Percentiles rank a stretch among this genome's conserved stretches.
These are phyloP conservation scores for Aspergillus intermedius DNA, from an alignment of 2,329 filamentous ascomycete species.

Conservation along the genomic window DNA sequence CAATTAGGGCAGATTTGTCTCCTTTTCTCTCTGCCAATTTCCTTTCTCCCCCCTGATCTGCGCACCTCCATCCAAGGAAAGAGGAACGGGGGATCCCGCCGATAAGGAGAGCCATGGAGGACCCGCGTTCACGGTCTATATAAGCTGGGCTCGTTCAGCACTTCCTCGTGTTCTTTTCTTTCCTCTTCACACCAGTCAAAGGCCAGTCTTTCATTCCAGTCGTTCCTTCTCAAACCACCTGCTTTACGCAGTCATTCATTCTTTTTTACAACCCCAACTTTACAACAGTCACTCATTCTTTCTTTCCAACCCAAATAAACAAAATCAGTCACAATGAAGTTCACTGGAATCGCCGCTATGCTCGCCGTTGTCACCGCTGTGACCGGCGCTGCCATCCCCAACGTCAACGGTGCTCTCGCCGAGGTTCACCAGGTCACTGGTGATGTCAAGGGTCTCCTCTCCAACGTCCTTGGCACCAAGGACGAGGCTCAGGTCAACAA, in stretches of 20 bases:
- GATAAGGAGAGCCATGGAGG: neutral
- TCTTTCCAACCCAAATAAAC: neutral
- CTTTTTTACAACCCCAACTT: slow-evolving; percentile 1
- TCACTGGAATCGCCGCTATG: slow-evolving; percentile 27
- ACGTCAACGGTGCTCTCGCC: slow-evolving; percentile 7
- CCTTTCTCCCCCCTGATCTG: neutral
- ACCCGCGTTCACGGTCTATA: slow-evolving; percentile 12
- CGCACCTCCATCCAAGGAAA: neutral
- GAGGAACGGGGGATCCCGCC: neutral
- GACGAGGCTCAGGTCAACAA: slow-evolving; percentile 11
- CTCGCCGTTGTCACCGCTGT: slow-evolving; percentile 25
- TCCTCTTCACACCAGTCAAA: slow-evolving; percentile 13
- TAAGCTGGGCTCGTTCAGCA: slow-evolving; percentile 10
- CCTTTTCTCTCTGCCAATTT: neutral
- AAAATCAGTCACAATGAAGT: slow-evolving; percentile 27
- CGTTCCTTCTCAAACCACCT: slow-evolving; percentile 12
- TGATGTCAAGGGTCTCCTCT: slow-evolving; percentile 9
- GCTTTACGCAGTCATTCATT: slow-evolving; percentile 6
- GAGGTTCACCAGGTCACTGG: slow-evolving; percentile 10
- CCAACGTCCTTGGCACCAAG: slow-evolving; percentile 1
- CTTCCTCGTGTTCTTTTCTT: neutral
- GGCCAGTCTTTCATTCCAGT: slow-evolving; percentile 14
- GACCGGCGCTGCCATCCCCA: slow-evolving; percentile 24
- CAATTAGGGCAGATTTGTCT: neutral
- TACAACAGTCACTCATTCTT: slow-evolving; percentile 19